Base-by-base conservation (phyloP, 768 basidiomycete genomes). In the Mycena venus region DNA sequence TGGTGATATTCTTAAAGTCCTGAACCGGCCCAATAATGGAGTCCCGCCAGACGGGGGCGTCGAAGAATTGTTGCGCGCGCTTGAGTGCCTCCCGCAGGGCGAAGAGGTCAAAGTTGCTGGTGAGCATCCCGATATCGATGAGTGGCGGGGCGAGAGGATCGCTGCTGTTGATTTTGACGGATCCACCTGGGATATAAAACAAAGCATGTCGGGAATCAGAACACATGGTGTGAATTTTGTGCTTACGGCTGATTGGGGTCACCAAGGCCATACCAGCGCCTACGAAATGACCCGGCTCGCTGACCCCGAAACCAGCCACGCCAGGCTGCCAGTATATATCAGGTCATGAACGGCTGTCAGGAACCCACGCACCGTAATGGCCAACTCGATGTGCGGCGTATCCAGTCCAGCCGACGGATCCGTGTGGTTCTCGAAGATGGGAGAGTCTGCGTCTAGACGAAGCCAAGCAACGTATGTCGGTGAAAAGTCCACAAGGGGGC, bases 41-140 rank as follows among this genome's bases (percentile, higher is more conserved):
- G 36, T 62, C 59, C 14, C 27, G 25, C 72, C 72, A 74, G 1
- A 29, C 61, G 3, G 72, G 72, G 0, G 72, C 72, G 7, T 23
- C 15, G 64, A 66, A 31, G 47, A 60, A 60, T 61, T 23, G 32
- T 9, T 29, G 23, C n/a, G 59, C 59, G 12, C 32, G 15, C n/a
- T 53, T 61, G 36, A 70, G 5, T 14, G 32, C 78, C 23, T 70
- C 73, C 21, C 73, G 74, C 61, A 81, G 34, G 34, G 69, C 70
- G 17, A 73, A 73, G 25, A 80, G 8, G 55, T 81, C 82, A 47
- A 77, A 70, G 14, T 64, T 62, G 27, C 55, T 66, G 29, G 29
- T 68, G 19, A 86, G 83, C 81, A 89, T 84, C 53, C 84, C 84
- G 0, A 87, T 85, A 75, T 90, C 84, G 80, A 90, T 88, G n/a